Conservation (phyloP, 2,329 filamentous ascomycete species). For the Hawksworthiomyces lignivorus region DNA sequence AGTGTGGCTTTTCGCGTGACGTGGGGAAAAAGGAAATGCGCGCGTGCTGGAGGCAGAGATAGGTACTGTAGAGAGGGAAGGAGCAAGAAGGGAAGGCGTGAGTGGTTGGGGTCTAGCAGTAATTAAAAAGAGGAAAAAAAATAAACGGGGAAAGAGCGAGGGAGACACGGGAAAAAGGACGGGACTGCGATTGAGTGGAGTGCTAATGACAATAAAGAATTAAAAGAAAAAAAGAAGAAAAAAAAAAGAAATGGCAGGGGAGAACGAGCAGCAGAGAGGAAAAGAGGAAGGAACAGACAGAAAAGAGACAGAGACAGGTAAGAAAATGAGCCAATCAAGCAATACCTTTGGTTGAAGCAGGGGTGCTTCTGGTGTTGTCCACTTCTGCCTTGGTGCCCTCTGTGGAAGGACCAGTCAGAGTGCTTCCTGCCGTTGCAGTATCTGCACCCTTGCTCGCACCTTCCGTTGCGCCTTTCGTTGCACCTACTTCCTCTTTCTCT, state of each 20-base stretch:
- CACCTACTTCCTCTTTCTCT: too few relatives aligned
- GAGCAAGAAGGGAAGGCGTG: background rate
- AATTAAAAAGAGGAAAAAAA: background rate
- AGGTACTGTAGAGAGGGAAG: background rate
- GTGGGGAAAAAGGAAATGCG: slow-evolving; percentile 14
- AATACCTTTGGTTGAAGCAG: slow-evolving; percentile 7
- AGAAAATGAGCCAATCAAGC: slow-evolving; percentile 5
- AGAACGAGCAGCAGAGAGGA: slow-evolving; percentile 5
- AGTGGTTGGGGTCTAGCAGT: too few relatives aligned
- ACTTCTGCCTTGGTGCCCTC: background rate
- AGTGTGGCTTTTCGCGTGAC: slow-evolving; percentile 12
- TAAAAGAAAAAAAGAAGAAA: slow-evolving; percentile 9
- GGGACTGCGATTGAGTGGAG: slow-evolving; percentile 10
- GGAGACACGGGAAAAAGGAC: slow-evolving; percentile 5
- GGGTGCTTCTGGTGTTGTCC: background rate
- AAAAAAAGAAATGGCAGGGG: slow-evolving; percentile 1
- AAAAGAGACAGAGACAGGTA: background rate
- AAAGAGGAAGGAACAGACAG: background rate
- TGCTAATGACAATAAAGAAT: background rate
- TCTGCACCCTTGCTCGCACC: too few relatives aligned
- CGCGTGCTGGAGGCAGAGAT: slow-evolving; percentile 8
- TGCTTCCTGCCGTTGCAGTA: too few relatives aligned
- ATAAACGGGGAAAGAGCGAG: background rate
- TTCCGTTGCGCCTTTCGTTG: too few relatives aligned
- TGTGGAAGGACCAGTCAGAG: background rate